These are phyloP conservation scores for Podila clonocystis DNA, from an alignment of 192 early-diverging fungal genomes.

Conservation along the genomic window DNA sequence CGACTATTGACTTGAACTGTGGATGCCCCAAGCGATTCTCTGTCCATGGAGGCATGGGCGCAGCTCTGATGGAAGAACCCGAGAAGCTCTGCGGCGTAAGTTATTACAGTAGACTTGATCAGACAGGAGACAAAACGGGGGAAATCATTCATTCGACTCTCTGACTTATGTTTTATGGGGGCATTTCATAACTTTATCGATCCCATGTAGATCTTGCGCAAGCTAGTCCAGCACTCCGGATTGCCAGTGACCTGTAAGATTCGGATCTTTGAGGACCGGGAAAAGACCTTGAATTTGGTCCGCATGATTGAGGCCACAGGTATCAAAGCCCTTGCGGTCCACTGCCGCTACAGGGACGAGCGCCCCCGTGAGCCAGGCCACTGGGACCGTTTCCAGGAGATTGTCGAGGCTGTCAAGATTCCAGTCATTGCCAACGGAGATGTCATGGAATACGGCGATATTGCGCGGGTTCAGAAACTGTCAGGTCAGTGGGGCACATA, in stretches of 20 bases:
- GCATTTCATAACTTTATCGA: not conserved
- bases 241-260: constrained; percentile 76
- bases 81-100: constrained; percentile 78
- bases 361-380: constrained; percentile 81
- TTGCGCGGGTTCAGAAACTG: constrained; percentile 65
- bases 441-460: constrained; percentile 72
- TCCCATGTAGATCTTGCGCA: constrained; percentile 66
- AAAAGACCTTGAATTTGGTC: constrained; percentile 84
- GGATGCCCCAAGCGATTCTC: constrained; percentile 99
- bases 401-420: constrained; percentile 76
- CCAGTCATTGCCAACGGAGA: constrained; percentile 96
- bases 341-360: constrained; percentile 85
- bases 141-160: not conserved
- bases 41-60: constrained; percentile 92
- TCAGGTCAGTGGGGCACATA: constrained; percentile 51
- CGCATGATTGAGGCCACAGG: constrained; percentile 87
- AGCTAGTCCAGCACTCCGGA: constrained; percentile 75
- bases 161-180: too few relatives aligned
- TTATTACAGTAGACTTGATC: not conserved
- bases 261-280: constrained; percentile 74
- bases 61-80: constrained; percentile 86
- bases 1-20: constrained; percentile 96
- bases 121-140: not conserved
- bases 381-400: constrained; percentile 83
- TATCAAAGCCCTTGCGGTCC: constrained; percentile 87